Base-by-base conservation (phyloP, 2,329 filamentous ascomycete genomes). In the Scedosporium dehoogii region DNA sequence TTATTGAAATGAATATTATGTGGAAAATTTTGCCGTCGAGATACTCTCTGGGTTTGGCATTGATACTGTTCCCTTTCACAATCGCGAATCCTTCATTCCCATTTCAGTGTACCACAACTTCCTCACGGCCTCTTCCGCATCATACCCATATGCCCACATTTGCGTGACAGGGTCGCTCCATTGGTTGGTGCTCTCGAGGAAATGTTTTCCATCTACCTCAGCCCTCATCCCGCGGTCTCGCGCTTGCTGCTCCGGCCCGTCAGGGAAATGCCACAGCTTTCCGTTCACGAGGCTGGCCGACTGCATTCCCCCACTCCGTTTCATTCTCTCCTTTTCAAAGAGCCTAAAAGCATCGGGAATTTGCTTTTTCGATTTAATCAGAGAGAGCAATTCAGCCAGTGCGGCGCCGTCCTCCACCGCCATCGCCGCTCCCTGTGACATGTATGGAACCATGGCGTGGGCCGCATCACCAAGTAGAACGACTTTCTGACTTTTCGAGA, bases 91-190 rank as follows among this genome's bases (percentile, higher is more conserved):
- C 48, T 18, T 53, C 18, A 25, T 18, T n/a, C 48, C 18, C 48
- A 38, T 27, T 18, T 58, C 27, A 16, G 23, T 4, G 27, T 58
- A 23, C 69, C 71, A 76, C 2, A 66, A 69, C 53, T 67, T 64
- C 56, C 71, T 68, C 64, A 79, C 71, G 12, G 69, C 73, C 27
- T 64, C 62, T 64, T 78, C 76, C 0, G 76, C 74, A 69, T 81
- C 77, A 67, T 81, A 80, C 0, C 76, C 77, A 68, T 80, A 81
- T 6, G 74, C 75, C 78, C 79, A 81, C 18, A 67, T 64, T 64
- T 79, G 75, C 1, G 77, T 79, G 0, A 73, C 67, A 0, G 76
- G 77, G 67, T 81, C 78, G 59, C 73, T 78, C 77, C 77, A 81
- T 68, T 80, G 77, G 61, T 81, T 80, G 0, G 77, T 69, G 56